phyloP scores from a whole-genome alignment of 768 basidiomycete species.

The Leccinum uliginosum region DNA sequence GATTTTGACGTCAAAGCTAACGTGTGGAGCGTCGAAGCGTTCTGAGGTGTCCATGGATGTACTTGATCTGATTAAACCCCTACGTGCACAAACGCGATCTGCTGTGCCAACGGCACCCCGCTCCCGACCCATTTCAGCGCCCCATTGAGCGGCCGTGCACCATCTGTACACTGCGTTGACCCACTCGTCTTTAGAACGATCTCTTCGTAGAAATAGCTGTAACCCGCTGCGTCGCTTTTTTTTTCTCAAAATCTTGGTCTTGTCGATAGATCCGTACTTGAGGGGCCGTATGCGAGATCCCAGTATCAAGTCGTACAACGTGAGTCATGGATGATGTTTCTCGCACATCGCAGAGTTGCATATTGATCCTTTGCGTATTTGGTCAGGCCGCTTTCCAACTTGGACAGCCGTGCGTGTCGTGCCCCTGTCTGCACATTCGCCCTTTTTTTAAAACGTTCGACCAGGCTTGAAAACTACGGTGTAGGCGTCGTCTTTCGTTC shows the following conservation, averaged over 20 bases:
- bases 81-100: conserved; percentile 27
- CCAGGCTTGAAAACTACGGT: conserved; percentile 34
- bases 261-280: conserved; percentile 47
- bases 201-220: conserved; percentile 23
- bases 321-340: conserved; percentile 1
- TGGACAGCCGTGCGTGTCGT: conserved; percentile 13
- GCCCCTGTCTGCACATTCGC: neutral
- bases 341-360: neutral
- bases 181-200: conserved; percentile 10
- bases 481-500: conserved; percentile 29
- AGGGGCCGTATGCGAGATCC: conserved; percentile 37
- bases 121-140: conserved; percentile 12
- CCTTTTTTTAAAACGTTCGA: neutral
- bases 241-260: conserved; percentile 45
- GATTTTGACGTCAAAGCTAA: neutral
- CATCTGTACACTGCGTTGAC: conserved; percentile 9
- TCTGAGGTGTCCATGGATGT: too few relatives aligned
- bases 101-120: conserved; percentile 19
- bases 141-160: conserved; percentile 17
- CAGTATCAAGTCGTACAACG: conserved; percentile 6
- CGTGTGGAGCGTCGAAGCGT: neutral
- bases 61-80: conserved; percentile 15
- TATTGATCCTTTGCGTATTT: neutral
- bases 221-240: conserved; percentile 29
- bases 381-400: conserved; percentile 9